Conservation (phyloP, 83 land plant species). For the Picea abies region DNA sequence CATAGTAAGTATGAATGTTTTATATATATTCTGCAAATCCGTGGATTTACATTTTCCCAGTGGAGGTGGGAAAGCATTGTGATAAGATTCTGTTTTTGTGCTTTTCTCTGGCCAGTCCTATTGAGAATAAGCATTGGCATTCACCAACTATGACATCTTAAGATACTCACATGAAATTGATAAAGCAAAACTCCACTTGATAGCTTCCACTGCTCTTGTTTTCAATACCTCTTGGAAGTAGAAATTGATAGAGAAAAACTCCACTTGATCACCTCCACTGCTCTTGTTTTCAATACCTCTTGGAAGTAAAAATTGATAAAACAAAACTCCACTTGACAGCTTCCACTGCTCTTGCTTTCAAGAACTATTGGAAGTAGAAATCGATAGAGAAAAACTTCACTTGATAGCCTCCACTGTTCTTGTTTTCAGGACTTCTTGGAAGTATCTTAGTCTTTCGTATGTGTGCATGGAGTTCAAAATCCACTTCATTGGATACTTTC, state of each 20-base stretch:
- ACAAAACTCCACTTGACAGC: no score
- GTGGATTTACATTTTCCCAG: constrained; percentile 5
- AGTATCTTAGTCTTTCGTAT: constrained; percentile 69
- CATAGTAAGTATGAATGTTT: background rate
- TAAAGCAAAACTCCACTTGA: constrained; percentile 54
- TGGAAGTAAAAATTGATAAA: constrained; percentile 33
- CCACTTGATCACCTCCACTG: constrained; percentile 76
- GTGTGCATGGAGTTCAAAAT: constrained; percentile 54
- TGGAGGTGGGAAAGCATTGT: constrained; percentile 35
- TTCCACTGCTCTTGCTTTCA: no score
- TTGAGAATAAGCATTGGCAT: no score
- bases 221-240: no score
- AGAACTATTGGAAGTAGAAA: no score
- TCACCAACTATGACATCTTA: no score
- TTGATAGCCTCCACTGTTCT: constrained; percentile 81
- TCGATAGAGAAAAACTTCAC: constrained; percentile 36
- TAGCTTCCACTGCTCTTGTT: no score
- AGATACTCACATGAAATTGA: no score
- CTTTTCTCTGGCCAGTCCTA: no score
- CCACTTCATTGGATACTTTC: no score
- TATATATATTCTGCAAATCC: no score
- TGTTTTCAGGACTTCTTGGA: constrained; percentile 63
- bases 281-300: constrained; percentile 70
- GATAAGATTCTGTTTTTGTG: constrained; percentile 18
- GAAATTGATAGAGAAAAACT: constrained; percentile 19